A percentile compares a stretch with the other conserved stretches of the same genome.
Evolutionary conservation across 2,329 filamentous ascomycete genomes (phyloP).

Genomic region (Phialophora expanda): DNA sequence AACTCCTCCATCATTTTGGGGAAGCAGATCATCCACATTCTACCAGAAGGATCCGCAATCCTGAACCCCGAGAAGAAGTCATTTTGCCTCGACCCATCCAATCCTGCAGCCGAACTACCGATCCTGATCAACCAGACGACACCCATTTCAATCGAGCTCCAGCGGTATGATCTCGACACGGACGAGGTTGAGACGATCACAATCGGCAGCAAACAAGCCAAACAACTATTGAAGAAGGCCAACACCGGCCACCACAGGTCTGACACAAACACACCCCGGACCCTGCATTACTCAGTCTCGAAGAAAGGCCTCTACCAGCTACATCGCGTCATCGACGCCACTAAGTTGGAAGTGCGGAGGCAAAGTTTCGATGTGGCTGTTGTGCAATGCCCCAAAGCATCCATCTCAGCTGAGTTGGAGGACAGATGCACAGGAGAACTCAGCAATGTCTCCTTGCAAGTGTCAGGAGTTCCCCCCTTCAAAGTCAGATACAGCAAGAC

Average conservation of each 20-base stretch:
- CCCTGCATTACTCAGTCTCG: slow-evolving; percentile 75
- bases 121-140: slow-evolving; percentile 93
- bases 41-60: slow-evolving; percentile 91
- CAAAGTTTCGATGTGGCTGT: slow-evolving; percentile 78
- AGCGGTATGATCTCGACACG: slow-evolving; percentile 82
- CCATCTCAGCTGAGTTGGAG: slow-evolving; percentile 66
- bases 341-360: slow-evolving; percentile 88
- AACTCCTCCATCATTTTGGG: slow-evolving; percentile 93
- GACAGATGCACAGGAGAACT: slow-evolving; percentile 85
- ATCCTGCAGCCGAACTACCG: slow-evolving; percentile 69
- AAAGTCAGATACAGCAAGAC: slow-evolving; percentile 90
- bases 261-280: slow-evolving; percentile 62
- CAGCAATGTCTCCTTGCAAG: slow-evolving; percentile 81
- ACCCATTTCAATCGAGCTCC: slow-evolving; percentile 85
- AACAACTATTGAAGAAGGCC: slow-evolving; percentile 72
- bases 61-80: slow-evolving; percentile 81
- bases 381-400: slow-evolving; percentile 81
- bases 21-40: slow-evolving; percentile 95
- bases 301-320: slow-evolving; percentile 88
- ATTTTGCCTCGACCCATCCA: slow-evolving; percentile 76
- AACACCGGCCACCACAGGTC: slow-evolving; percentile 61
- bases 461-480: slow-evolving; percentile 85
- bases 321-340: slow-evolving; percentile 84
- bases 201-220: slow-evolving; percentile 74
- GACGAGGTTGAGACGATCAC: slow-evolving; percentile 79